A percentile compares a stretch with the other conserved stretches of the same genome.
Conservation (phyloP, 495 filamentous ascomycete species). For the Acidomyces sp. region DNA sequence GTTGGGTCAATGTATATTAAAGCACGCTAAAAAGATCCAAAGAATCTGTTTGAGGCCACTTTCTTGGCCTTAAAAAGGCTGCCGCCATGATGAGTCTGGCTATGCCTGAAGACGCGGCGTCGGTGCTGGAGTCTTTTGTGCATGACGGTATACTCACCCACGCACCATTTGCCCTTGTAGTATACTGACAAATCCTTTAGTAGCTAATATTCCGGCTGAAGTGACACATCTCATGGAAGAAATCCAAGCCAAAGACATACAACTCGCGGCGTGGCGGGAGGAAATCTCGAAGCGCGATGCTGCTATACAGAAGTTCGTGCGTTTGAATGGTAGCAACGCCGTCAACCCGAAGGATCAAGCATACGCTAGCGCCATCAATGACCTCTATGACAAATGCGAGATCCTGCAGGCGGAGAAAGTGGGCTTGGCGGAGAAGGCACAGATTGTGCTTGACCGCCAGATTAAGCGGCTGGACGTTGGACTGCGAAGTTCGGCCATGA, state of each 20-base stretch:
- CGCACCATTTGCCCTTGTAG: background rate
- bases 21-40: too few relatives aligned
- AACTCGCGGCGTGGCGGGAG: conserved; percentile 58
- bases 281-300: conserved; percentile 65
- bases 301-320: conserved; percentile 83
- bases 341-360: conserved; percentile 78
- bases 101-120: conserved; percentile 59
- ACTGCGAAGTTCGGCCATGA: conserved; percentile 42
- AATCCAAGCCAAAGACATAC: conserved; percentile 76
- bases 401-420: conserved; percentile 81
- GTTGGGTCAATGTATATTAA: too few relatives aligned
- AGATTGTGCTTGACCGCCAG: conserved; percentile 71
- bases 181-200: conserved; percentile 27
- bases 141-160: conserved; percentile 56
- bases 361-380: conserved; percentile 53
- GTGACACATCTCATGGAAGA: conserved; percentile 89
- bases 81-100: conserved; percentile 21
- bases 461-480: conserved; percentile 75
- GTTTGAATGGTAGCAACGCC: conserved; percentile 62
- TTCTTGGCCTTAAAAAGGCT: background rate
- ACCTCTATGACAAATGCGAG: conserved; percentile 57
- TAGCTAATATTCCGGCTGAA: conserved; percentile 82
- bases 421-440: conserved; percentile 61
- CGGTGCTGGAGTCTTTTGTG: conserved; percentile 85
- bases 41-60: too few relatives aligned